Conservation (phyloP, 139 green algal species). For the Cymbomonas tetramitiformis region DNA sequence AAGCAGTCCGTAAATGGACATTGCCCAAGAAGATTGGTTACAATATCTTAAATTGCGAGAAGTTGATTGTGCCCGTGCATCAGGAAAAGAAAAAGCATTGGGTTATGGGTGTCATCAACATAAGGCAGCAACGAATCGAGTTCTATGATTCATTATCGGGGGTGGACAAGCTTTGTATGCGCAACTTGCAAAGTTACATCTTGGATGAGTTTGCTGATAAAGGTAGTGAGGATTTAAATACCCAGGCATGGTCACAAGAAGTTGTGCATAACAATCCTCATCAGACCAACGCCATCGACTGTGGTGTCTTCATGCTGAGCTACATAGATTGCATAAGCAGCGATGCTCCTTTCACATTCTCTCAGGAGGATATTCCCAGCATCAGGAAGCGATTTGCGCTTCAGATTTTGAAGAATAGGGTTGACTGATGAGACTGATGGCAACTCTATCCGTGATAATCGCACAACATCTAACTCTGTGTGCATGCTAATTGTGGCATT, state of each 20-base stretch:
- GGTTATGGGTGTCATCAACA: slow-evolving; percentile 33
- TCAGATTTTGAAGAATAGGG: no score
- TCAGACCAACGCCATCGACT: slow-evolving; percentile 29
- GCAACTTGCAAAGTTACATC: slow-evolving; percentile 26
- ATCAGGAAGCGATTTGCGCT: no score
- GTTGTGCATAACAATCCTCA: slow-evolving; percentile 27
- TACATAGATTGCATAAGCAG: slow-evolving; percentile 21
- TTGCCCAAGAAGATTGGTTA: slow-evolving; percentile 26
- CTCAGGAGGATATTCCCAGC: no score
- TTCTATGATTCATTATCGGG: slow-evolving; percentile 34
- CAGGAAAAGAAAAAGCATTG: slow-evolving; percentile 32
- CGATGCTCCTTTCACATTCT: no score
- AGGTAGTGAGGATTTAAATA: slow-evolving; percentile 18
- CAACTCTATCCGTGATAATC: no score
- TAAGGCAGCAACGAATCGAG: slow-evolving; percentile 18
- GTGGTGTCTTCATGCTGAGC: slow-evolving; percentile 23
- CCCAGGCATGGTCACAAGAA: slow-evolving; percentile 11
- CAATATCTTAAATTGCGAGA: slow-evolving; percentile 30
- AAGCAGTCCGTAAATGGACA: slow-evolving; percentile 29
- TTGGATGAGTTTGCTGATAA: slow-evolving; percentile 32
- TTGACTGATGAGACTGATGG: no score
- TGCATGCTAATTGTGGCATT: no score
- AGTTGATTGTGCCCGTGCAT: slow-evolving; percentile 37
- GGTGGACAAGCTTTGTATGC: slow-evolving; percentile 7
- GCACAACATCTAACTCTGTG: no score